A percentile compares a stretch with the other conserved stretches of the same genome.
Conservation (phyloP, 2,329 filamentous ascomycete species). For the Grosmannia huntii region DNA sequence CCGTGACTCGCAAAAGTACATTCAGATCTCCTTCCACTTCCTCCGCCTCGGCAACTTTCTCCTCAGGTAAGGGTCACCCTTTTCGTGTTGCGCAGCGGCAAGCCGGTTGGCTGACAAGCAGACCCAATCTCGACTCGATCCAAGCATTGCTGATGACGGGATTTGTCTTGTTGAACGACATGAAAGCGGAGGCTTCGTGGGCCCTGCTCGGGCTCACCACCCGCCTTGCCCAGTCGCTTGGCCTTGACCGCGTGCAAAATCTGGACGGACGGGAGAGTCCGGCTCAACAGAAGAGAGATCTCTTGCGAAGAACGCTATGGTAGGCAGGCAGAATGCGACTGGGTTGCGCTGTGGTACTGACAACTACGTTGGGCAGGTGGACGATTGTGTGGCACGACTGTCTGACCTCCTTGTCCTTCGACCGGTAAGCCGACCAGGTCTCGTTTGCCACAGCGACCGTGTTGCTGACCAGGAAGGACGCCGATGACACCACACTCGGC, state of each 20-base stretch:
- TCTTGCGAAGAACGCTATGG: slow-evolving; percentile 44
- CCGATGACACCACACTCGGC: slow-evolving; percentile 50
- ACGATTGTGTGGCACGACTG: slow-evolving; percentile 56
- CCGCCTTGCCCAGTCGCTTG: slow-evolving; percentile 51
- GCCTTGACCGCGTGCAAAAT: slow-evolving; percentile 38
- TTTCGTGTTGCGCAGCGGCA: slow-evolving; percentile 4
- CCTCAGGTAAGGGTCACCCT: slow-evolving; percentile 27
- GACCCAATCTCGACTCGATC: slow-evolving; percentile 52
- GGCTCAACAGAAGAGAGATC: slow-evolving; percentile 37
- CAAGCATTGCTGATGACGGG: slow-evolving; percentile 50
- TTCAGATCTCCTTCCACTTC: slow-evolving; percentile 54
- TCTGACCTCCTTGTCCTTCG: slow-evolving; percentile 52
- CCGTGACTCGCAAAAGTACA: slow-evolving; percentile 45
- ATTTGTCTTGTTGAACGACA: slow-evolving; percentile 53
- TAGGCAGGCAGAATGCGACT: slow-evolving; percentile 14
- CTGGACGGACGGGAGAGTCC: slow-evolving; percentile 33
- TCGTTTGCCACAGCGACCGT: not conserved
- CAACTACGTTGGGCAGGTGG: slow-evolving; percentile 26
- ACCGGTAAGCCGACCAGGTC: slow-evolving; percentile 30
- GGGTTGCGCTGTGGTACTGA: not conserved
- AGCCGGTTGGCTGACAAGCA: slow-evolving; percentile 13
- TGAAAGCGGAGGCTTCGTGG: slow-evolving; percentile 59
- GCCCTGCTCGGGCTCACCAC: slow-evolving; percentile 51
- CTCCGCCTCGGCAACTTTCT: slow-evolving; percentile 51
- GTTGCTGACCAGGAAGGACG: slow-evolving; percentile 23